phyloP scores from a whole-genome alignment of 2,329 filamentous ascomycete species.

The Cyphellophora europaea region DNA sequence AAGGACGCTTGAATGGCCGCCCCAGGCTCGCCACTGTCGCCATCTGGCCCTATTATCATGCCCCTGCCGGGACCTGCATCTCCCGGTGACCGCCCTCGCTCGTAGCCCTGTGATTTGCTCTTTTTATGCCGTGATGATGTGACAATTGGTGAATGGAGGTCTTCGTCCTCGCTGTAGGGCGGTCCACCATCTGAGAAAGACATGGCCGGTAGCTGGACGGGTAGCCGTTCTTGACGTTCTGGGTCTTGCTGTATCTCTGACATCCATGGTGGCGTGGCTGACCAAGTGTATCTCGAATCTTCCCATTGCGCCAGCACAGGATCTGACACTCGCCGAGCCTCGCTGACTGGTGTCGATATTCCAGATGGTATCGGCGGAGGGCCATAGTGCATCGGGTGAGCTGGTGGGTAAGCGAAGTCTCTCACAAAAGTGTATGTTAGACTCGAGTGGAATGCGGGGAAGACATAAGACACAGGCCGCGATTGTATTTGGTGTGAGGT shows the following conservation, averaged over 20 bases:
- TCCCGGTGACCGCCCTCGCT: slow-evolving; percentile 39
- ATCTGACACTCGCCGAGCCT: slow-evolving; percentile 73
- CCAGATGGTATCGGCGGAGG: slow-evolving; percentile 73
- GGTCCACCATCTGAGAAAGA: slow-evolving; percentile 72
- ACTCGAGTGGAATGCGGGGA: slow-evolving; percentile 75
- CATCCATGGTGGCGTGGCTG: slow-evolving; percentile 36
- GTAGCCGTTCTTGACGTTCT: slow-evolving; percentile 53
- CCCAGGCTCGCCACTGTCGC: slow-evolving; percentile 60
- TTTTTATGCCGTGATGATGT: slow-evolving; percentile 79
- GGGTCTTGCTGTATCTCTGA: slow-evolving; percentile 28
- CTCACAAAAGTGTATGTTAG: slow-evolving; percentile 82
- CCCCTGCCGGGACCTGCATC: slow-evolving; percentile 51
- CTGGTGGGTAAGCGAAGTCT: slow-evolving; percentile 83
- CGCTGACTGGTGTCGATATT: slow-evolving; percentile 75
- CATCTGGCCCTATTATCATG: slow-evolving; percentile 56
- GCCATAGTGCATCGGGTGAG: slow-evolving; percentile 86
- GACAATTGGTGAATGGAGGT: slow-evolving; percentile 79
- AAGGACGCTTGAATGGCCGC: slow-evolving; percentile 63
- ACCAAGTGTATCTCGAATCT: slow-evolving; percentile 49
- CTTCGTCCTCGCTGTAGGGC: slow-evolving; percentile 91
- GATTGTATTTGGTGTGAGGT: slow-evolving; percentile 48
- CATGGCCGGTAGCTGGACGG: slow-evolving; percentile 72
- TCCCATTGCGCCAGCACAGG: slow-evolving; percentile 68
- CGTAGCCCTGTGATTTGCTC: slow-evolving; percentile 53
- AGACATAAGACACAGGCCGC: slow-evolving; percentile 70